Evolutionary conservation across 2,329 filamentous ascomycete genomes (phyloP), one percentile per base, ranked within the genome.

Genomic region (Fusarium sp.): DNA sequence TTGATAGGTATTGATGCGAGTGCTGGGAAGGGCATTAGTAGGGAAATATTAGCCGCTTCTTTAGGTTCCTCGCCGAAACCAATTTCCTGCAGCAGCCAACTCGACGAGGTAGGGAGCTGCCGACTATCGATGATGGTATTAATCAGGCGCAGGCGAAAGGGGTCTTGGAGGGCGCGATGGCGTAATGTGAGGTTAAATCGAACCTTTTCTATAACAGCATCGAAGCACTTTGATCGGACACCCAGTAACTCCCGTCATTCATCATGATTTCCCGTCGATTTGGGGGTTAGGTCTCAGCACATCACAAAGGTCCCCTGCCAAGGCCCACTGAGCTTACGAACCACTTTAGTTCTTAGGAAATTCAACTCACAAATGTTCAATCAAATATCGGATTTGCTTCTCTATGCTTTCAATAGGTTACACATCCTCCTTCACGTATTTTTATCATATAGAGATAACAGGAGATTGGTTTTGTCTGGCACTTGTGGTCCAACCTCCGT

Each of bases 381-480:
- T 35, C 49, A 40, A 74, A 72, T 62, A 68, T 50, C 38, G 59
- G 33, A 61, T 60, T 53, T 53, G 40, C 40, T 66, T 69, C 58
- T 72, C 49, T 60, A 60, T 59, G 33, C 25, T 69, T 42, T 47
- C 44, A 46, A 40, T 52, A 67, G 53, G 40, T 49, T 59, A 42
- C 40, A 60, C 46, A 40, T 71, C 38, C 18, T 52, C 32, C 54
- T 50, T 54, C 23, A 60, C 44, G 37, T 57, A 58, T 70, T 62
- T 62, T 64, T 56, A 42, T 74, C 58, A 63, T 47, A 72, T 60
- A 37, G 50, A 68, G 44, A 44, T 60, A 42, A 64, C 21, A 21
- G 16, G 64, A 72, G 68, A 74, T 72, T 56, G 40, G 57, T 40
- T 60, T 63, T 64, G 32, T 66, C 52, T 66, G 54, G 35, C 68